phyloP scores from a whole-genome alignment of 1,284 basidiomycete species.

The Fistulinella staudtii region DNA sequence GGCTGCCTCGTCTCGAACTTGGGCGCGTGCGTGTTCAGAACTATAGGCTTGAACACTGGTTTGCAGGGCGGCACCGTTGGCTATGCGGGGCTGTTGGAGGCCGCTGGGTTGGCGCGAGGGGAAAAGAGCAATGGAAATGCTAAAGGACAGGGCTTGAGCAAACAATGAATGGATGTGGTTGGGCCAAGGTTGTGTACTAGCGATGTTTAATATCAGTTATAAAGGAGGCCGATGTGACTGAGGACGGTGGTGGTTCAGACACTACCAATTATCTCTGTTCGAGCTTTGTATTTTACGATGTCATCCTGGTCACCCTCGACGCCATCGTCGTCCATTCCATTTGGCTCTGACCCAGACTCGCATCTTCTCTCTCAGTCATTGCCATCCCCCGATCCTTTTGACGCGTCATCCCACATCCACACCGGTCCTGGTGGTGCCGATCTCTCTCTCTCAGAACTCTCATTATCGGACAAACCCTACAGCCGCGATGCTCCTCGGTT shows the following conservation, averaged over 20 bases:
- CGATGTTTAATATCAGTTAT: too few species aligned
- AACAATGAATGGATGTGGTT: too few species aligned
- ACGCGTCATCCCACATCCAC: conserved; percentile 37
- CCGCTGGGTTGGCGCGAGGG: conserved; percentile 14
- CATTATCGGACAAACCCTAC: conserved; percentile 40
- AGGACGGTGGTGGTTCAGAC: too few species aligned
- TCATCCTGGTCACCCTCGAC: conserved; percentile 33
- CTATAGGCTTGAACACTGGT: conserved; percentile 22
- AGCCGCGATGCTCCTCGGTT: conserved; percentile 34
- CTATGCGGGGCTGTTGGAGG: conserved; percentile 22
- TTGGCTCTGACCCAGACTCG: conserved; percentile 34
- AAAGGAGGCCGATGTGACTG: too few species aligned
- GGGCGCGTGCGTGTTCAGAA: conserved; percentile 40
- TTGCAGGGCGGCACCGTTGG: conserved; percentile 20
- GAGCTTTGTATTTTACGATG: conserved; percentile 16
- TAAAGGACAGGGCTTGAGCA: conserved; percentile 22
- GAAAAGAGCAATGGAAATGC: conserved; percentile 10
- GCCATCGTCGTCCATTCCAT: conserved; percentile 26
- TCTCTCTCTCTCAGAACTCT: conserved; percentile 62
- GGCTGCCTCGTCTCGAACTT: conserved; percentile 42
- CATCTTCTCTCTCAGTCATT: conserved; percentile 51
- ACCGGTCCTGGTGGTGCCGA: conserved; percentile 49
- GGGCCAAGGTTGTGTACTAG: too few species aligned
- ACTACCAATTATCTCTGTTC: too few species aligned
- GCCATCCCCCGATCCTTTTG: conserved; percentile 33